These are phyloP conservation scores for Micractinium conductrix DNA, from an alignment of 139 green algal genomes.

Conservation along the genomic window DNA sequence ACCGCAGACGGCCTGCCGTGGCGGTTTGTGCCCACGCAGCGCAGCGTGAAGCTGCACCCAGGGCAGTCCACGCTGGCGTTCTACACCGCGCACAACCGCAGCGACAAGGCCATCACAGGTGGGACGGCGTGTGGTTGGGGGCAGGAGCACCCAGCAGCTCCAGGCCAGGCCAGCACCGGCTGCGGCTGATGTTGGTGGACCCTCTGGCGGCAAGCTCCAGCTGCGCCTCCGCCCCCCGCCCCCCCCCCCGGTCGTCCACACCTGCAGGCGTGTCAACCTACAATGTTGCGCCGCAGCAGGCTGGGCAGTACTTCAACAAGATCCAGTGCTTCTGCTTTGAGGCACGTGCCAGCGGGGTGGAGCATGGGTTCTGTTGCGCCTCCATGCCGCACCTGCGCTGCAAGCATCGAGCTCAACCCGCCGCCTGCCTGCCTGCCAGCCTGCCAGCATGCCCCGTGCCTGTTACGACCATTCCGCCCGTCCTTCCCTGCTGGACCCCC, in stretches of 20 bases:
- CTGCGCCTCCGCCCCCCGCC: background rate
- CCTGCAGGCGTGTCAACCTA: slow-evolving; percentile 90
- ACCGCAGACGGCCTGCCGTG: slow-evolving; percentile 85
- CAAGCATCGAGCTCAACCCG: too few species aligned
- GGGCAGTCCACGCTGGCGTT: slow-evolving; percentile 97
- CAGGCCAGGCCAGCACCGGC: too few species aligned
- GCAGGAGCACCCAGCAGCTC: too few species aligned
- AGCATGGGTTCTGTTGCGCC: background rate
- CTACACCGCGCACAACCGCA: slow-evolving; percentile 94
- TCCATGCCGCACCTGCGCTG: too few species aligned
- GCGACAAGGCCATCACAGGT: slow-evolving; percentile 70
- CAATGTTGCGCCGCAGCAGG: slow-evolving; percentile 92
- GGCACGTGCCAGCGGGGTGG: too few species aligned
- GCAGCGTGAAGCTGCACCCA: slow-evolving; percentile 74
- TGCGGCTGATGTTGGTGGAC: too few species aligned
- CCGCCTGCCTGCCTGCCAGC: too few species aligned
- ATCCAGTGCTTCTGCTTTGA: slow-evolving; percentile 98
- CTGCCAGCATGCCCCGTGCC: background rate
- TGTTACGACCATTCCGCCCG: too few species aligned
- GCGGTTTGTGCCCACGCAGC: slow-evolving; percentile 91
- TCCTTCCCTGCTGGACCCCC: too few species aligned
- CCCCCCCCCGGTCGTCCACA: background rate
- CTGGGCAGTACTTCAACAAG: slow-evolving; percentile 98
- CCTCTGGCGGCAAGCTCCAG: background rate
- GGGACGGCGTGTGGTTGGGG: background rate